Evolutionary conservation across 257 asterid species (phyloP), one percentile per base, ranked within the genome.

Genomic region (Schizonepeta tenuifolia): DNA sequence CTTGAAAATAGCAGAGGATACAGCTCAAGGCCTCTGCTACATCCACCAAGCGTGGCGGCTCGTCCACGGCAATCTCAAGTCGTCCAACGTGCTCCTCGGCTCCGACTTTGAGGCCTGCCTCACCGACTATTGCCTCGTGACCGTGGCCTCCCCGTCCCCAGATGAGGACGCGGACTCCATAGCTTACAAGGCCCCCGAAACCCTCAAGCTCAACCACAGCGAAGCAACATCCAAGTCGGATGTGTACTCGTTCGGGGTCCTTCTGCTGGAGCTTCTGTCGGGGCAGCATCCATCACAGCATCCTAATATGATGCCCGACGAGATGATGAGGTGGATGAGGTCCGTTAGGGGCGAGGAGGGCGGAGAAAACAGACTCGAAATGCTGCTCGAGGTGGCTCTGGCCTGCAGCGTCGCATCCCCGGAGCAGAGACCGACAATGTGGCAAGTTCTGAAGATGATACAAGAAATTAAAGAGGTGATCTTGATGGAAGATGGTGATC

Each of bases 41-140:
- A 89, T 93, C 80, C 98, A 91, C 88, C 98, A 93, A 85, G 98
- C 98, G 0, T 89, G 97, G 90, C 78, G 96, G 77, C 98, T 93
- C 4, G 89, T 86, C 17, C 97, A 93, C 44, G 96, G 97, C 77
- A 93, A 88, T 50, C 94, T 91, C 64, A 93, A 93, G 73, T 88
- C 98, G 26, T 86, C 96, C 41, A 90, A 90, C 54, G 84, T 90
- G 80, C 95, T 90, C 75, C 89, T 89, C 28, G 92, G 95, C 58
- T 71, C 89, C 0, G 96, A 89, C 78, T 89, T 89, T 47, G 96
- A 89, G 77, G 95, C 95, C 21, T 89, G 95, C 83, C 82, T 89
- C 51, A 73, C 94, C 9, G 96, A 89, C 85, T 89, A 87, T 36
- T 89, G 90, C 81, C 92, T 87, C 75, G 79, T 81, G 0, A 77